phyloP scores from a whole-genome alignment of 2,329 filamentous ascomycete genomes.

The Calonectria pauciramosa region DNA sequence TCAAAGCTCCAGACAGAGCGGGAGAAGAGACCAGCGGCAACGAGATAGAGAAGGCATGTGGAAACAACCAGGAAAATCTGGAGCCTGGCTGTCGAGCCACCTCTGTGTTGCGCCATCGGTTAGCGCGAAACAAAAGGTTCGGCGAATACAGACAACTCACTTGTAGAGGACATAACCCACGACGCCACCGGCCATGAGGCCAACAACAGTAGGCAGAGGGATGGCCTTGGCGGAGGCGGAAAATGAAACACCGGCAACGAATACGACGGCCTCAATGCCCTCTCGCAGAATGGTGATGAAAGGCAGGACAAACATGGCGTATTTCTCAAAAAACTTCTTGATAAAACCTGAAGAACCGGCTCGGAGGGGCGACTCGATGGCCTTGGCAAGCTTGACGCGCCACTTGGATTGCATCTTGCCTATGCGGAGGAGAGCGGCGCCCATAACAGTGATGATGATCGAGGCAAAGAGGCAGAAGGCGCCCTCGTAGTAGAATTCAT shows the following conservation, averaged over 20 bases:
- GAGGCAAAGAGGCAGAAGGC: slow-evolving; percentile 81
- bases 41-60: slow-evolving; percentile 87
- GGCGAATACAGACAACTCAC: slow-evolving; percentile 59
- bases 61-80: slow-evolving; percentile 86
- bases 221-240: slow-evolving; percentile 81
- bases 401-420: slow-evolving; percentile 90
- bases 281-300: slow-evolving; percentile 91
- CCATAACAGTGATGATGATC: slow-evolving; percentile 86
- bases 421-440: slow-evolving; percentile 83
- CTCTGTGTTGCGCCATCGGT: slow-evolving; percentile 45
- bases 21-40: slow-evolving; percentile 86
- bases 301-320: slow-evolving; percentile 87
- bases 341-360: slow-evolving; percentile 61
- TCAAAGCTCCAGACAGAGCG: slow-evolving; percentile 83
- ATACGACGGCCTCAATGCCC: slow-evolving; percentile 88
- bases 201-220: slow-evolving; percentile 81
- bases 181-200: slow-evolving; percentile 74
- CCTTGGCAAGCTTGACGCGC: slow-evolving; percentile 83
- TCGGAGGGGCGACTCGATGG: slow-evolving; percentile 68
- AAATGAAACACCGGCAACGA: slow-evolving; percentile 87
- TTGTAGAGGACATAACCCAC: slow-evolving; percentile 85
- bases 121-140: slow-evolving; percentile 1
- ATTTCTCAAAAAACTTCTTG: slow-evolving; percentile 79
- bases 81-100: slow-evolving; percentile 58
- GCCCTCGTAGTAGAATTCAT: slow-evolving; percentile 86